These are phyloP conservation scores for Cyclotella atomus DNA, from an alignment of 108 stramenopile species.

Conservation along the genomic window DNA sequence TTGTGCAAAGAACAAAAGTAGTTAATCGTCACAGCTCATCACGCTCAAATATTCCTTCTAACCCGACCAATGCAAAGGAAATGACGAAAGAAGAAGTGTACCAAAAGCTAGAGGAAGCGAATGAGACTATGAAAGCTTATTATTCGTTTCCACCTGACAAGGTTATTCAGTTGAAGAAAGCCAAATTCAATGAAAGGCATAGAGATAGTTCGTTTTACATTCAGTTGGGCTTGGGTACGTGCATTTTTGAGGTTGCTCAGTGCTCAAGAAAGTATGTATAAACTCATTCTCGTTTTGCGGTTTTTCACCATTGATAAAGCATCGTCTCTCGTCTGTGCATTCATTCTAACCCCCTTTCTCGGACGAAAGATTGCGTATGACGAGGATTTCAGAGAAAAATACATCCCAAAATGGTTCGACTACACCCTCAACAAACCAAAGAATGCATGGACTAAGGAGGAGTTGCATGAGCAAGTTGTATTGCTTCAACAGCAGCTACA, in stretches of 20 bases:
- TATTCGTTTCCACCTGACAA: conserved; percentile 62
- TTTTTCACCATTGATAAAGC: conserved; percentile 5
- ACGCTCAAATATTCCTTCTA: not conserved
- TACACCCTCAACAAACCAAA: conserved; percentile 74
- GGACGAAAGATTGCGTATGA: conserved; percentile 84
- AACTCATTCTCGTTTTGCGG: not conserved
- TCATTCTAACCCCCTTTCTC: conserved; percentile 71
- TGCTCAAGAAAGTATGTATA: not conserved
- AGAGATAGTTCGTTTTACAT: conserved; percentile 47
- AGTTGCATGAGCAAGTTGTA: conserved; percentile 77
- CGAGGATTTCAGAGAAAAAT: conserved; percentile 74
- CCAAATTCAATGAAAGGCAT: conserved; percentile 33
- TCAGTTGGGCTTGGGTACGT: conserved; percentile 59
- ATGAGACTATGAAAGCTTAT: conserved; percentile 70
- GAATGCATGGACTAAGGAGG: conserved; percentile 75
- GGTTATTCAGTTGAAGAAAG: conserved; percentile 60
- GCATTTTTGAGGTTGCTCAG: not conserved
- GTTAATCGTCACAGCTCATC: not conserved
- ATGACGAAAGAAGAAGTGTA: conserved; percentile 55
- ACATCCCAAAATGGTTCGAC: conserved; percentile 83
- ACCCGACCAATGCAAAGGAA: conserved; percentile 9
- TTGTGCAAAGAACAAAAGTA: no score
- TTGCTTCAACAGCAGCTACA: conserved; percentile 54
- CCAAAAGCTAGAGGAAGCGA: conserved; percentile 60
- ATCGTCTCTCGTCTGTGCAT: conserved; percentile 58